Percentiles rank a stretch among this genome's conserved stretches.
phyloP scores from a whole-genome alignment of 257 asterid genomes.

The Jasminum sambac region DNA sequence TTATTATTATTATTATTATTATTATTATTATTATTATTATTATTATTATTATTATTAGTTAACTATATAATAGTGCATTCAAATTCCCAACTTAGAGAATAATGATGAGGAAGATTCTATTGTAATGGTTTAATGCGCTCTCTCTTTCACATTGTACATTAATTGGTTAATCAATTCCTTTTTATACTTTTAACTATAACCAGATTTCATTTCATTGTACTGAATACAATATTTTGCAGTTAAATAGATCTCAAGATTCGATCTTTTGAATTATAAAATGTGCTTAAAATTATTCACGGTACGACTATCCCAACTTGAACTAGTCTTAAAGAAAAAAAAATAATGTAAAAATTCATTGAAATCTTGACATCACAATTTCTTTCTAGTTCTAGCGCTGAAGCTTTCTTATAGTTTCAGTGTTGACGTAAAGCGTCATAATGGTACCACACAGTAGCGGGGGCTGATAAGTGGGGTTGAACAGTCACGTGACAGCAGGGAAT shows the following conservation, averaged over 20 bases:
- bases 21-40: too few species aligned
- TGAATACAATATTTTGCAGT: not conserved
- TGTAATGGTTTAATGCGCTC: slow-evolving; percentile 17
- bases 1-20: too few species aligned
- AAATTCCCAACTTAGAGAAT: not conserved
- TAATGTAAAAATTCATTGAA: too few species aligned
- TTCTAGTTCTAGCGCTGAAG: too few species aligned
- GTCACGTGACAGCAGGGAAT: too few species aligned
- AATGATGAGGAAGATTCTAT: slow-evolving; percentile 25
- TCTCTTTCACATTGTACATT: not conserved
- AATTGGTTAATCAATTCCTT: slow-evolving; percentile 16
- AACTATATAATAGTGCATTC: not conserved
- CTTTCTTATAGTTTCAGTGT: too few species aligned
- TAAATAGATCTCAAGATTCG: slow-evolving; percentile 16
- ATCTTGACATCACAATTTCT: too few species aligned
- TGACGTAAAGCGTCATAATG: too few species aligned
- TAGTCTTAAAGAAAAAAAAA: slow-evolving; percentile 19
- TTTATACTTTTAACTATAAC: not conserved
- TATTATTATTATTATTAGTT: too few species aligned
- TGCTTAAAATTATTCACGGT: slow-evolving; percentile 13
- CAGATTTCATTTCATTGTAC: not conserved
- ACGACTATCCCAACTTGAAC: slow-evolving; percentile 24
- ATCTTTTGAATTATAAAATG: too few species aligned
- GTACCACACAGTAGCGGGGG: too few species aligned
- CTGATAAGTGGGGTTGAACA: too few species aligned